A percentile compares a stretch with the other conserved stretches of the same genome.
Evolutionary conservation across 2,329 filamentous ascomycete species (phyloP).

Genomic region (Penicillium thymicola): DNA sequence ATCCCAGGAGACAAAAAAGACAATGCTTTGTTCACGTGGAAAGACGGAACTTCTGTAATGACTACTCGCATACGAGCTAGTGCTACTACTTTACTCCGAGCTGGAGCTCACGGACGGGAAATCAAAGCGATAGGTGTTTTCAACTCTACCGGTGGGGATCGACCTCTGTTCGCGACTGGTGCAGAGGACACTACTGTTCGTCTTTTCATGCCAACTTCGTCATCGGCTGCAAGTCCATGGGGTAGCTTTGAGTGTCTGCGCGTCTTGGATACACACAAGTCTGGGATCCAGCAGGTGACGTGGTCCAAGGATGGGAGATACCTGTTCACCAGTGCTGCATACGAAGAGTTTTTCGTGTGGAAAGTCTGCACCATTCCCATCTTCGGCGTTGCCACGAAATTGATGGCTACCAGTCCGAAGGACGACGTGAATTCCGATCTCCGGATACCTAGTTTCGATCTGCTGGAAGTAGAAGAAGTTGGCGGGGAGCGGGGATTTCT

Average conservation of each 20-base stretch:
- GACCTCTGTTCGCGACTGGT: slow-evolving; percentile 59
- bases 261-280: slow-evolving; percentile 71
- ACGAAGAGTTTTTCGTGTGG: slow-evolving; percentile 90
- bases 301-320: slow-evolving; percentile 67
- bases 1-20: slow-evolving; percentile 25
- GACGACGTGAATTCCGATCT: slow-evolving; percentile 60
- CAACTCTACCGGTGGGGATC: slow-evolving; percentile 9
- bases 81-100: slow-evolving; percentile 53
- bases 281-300: slow-evolving; percentile 75
- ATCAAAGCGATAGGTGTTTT: slow-evolving; percentile 63
- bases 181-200: slow-evolving; percentile 73
- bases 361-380: slow-evolving; percentile 56
- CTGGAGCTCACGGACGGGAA: slow-evolving; percentile 81
- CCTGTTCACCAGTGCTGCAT: slow-evolving; percentile 81
- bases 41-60: slow-evolving; percentile 60
- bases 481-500: slow-evolving; percentile 44
- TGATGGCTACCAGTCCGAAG: slow-evolving; percentile 50
- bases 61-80: slow-evolving; percentile 40
- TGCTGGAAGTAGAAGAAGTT: slow-evolving; percentile 36
- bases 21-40: slow-evolving; percentile 67
- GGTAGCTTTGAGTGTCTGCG: slow-evolving; percentile 52
- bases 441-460: slow-evolving; percentile 76
- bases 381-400: slow-evolving; percentile 52
- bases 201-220: slow-evolving; percentile 50
- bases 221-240: slow-evolving; percentile 15